Base-by-base conservation (phyloP, 768 basidiomycete genomes). In the Saitozyma sp. region DNA sequence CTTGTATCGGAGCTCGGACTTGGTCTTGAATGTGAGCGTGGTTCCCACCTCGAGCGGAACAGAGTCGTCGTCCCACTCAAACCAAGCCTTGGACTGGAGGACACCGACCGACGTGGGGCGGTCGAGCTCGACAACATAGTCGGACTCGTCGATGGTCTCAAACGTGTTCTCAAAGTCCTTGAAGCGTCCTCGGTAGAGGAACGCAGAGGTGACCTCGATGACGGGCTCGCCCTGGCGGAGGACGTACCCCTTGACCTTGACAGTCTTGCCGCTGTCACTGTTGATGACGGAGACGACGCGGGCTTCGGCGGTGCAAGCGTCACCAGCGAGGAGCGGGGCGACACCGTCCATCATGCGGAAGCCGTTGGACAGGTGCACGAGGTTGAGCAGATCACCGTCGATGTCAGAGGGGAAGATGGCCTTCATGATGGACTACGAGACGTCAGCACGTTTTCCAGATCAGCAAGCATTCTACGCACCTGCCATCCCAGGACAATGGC, bases 401-500 rank as follows among this genome's bases (percentile, higher is more conserved):
- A 99, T 91, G 10, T 86, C 80, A 11, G 84, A 77, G 7, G 96
- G 96, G 87, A 99, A 99, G 80, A 98, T 95, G 0, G 93, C 87
- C 79, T 90, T 92, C 89, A 98, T 99, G 81, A 99, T 98, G n/a
- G 94, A 90, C 92, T 95, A 68, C 0, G 37, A 46, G 57, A 41
- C n/a, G 4, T 68, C 57, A 38, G 69, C 41, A 59, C 17, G 52
- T 58, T 13, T 38, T 16, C 8, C 43, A 54, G 45, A 37, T 61
- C 49, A 59, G 58, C 53, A 56, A 50, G 38, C 49, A 38, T 20
- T 46, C 7, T 56, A 80, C 88, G 63, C 77, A 92, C 93, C 88
- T 95, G 88, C 96, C 96, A 99, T 51, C 95, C 94, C 46, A 93
- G 88, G 55, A 98, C 95, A 74, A 99, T 99, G 29, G 94, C 92